A percentile compares a stretch with the other conserved stretches of the same genome.
These are phyloP conservation scores for Pleurotus sapidus DNA, from an alignment of 768 basidiomycete genomes.

Conservation along the genomic window DNA sequence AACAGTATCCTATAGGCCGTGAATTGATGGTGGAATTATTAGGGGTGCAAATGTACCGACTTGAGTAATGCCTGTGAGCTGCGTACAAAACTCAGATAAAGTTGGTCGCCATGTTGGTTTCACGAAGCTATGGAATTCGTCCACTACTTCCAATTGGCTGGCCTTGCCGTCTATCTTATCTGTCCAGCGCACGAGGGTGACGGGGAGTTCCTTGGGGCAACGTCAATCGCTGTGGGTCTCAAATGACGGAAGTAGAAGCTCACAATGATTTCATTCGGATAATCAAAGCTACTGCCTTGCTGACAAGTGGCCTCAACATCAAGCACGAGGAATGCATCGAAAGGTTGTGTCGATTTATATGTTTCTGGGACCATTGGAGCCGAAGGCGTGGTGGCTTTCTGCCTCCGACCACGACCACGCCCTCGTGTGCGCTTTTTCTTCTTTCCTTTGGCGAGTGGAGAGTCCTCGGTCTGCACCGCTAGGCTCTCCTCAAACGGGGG, in stretches of 20 bases:
- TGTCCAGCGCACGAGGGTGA: conserved; percentile 83
- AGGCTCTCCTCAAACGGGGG: background rate
- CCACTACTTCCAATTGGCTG: conserved; percentile 62
- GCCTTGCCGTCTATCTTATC: conserved; percentile 55
- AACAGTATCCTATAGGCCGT: conserved; percentile 63
- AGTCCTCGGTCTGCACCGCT: too few relatives aligned
- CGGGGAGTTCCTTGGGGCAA: conserved; percentile 79
- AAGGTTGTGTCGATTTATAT: conserved; percentile 38
- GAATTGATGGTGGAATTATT: background rate
- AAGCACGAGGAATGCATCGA: conserved; percentile 81
- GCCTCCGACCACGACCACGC: too few relatives aligned
- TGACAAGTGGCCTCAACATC: conserved; percentile 89
- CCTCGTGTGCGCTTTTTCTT: background rate
- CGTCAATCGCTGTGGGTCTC: background rate
- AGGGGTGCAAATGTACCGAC: conserved; percentile 38
- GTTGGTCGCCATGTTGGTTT: conserved; percentile 82
- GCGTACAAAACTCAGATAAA: conserved; percentile 80
- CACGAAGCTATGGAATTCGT: conserved; percentile 87
- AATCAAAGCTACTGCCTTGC: conserved; percentile 67
- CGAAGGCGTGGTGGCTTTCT: conserved; percentile 11
- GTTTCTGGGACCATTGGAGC: background rate
- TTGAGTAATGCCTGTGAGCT: conserved; percentile 91
- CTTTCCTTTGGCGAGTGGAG: background rate
- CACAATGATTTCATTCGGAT: conserved; percentile 96
- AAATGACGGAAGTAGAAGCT: conserved; percentile 25